phyloP scores from a whole-genome alignment of 2,329 filamentous ascomycete genomes.

The Ascocoryne sarcoides region DNA sequence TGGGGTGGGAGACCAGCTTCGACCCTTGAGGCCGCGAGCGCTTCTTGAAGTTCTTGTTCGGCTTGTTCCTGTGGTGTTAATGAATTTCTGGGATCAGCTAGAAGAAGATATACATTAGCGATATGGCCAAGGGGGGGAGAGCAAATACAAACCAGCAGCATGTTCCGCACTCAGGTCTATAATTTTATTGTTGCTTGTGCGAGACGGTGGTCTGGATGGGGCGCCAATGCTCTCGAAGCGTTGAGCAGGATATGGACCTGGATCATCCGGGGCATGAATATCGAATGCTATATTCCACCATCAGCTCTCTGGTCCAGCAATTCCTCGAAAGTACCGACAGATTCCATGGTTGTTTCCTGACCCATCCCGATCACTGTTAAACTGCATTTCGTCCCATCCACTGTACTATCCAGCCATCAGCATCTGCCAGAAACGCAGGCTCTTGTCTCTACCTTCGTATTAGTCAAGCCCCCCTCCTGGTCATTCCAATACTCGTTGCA shows the following conservation, averaged over 20 bases:
- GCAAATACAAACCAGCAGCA: slow-evolving; percentile 32
- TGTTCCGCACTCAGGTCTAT: slow-evolving; percentile 39
- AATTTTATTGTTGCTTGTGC: slow-evolving; percentile 42
- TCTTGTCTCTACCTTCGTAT: slow-evolving; percentile 30
- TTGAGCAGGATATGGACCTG: slow-evolving; percentile 31
- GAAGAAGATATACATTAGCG: slow-evolving; percentile 6
- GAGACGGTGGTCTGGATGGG: slow-evolving; percentile 51
- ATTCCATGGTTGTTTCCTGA: slow-evolving; percentile 35
- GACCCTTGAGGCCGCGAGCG: slow-evolving; percentile 46
- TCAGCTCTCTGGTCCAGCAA: no score
- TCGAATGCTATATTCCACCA: slow-evolving; percentile 44
- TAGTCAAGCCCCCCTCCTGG: slow-evolving; percentile 23
- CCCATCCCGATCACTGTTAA: slow-evolving; percentile 44
- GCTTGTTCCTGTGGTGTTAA: slow-evolving; percentile 21
- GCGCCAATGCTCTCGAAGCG: slow-evolving; percentile 19
- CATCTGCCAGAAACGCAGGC: no score
- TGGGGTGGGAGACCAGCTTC: slow-evolving; percentile 41
- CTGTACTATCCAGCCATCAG: slow-evolving; percentile 31
- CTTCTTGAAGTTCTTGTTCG: slow-evolving; percentile 48
- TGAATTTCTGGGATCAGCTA: slow-evolving; percentile 31
- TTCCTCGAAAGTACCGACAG: slow-evolving; percentile 37
- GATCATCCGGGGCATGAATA: slow-evolving; percentile 43
- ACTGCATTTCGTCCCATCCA: slow-evolving; percentile 47
- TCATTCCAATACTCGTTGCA: slow-evolving; percentile 45
- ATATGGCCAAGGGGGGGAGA: not conserved